Conservation (phyloP, 1,139 yeast species). For the Barnettozyma hawaiiensis region DNA sequence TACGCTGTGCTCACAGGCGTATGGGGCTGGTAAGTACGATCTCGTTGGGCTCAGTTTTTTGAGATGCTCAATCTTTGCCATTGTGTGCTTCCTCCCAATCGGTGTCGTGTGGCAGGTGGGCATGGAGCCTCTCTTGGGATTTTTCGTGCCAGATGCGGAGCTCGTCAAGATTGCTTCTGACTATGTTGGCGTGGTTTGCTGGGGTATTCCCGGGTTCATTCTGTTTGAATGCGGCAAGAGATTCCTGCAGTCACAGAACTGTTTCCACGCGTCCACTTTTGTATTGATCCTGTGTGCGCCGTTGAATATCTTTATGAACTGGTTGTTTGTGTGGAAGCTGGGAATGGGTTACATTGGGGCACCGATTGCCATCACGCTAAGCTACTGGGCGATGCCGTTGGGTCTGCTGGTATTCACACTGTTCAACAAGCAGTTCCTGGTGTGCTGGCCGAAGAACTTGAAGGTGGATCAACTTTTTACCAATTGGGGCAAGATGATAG, state of each 20-base stretch:
- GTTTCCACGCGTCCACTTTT: slow-evolving; percentile 38
- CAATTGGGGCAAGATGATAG: slow-evolving; percentile 34
- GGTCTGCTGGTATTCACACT: slow-evolving; percentile 26
- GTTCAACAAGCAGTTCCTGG: slow-evolving; percentile 23
- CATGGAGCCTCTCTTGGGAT: slow-evolving; percentile 12
- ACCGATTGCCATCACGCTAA: slow-evolving; percentile 33
- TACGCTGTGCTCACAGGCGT: slow-evolving; percentile 50
- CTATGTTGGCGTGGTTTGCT: slow-evolving; percentile 30
- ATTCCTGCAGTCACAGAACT: slow-evolving; percentile 36
- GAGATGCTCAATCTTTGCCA: slow-evolving; percentile 39
- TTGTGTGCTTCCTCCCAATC: slow-evolving; percentile 31
- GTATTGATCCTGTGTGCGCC: slow-evolving; percentile 35
- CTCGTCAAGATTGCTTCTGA: slow-evolving; percentile 28
- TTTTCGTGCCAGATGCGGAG: slow-evolving; percentile 21
- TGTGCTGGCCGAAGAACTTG: slow-evolving; percentile 32
- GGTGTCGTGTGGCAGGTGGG: slow-evolving; percentile 32
- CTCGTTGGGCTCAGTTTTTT: slow-evolving; percentile 40
- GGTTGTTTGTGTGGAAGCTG: slow-evolving; percentile 28
- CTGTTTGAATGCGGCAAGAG: slow-evolving; percentile 40
- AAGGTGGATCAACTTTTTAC: slow-evolving; percentile 22
- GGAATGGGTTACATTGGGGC: slow-evolving; percentile 36
- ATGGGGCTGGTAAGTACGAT: slow-evolving; percentile 35
- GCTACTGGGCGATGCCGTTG: slow-evolving; percentile 34
- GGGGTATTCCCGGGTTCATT: slow-evolving; percentile 37
- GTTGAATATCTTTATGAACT: slow-evolving; percentile 31